A percentile compares a stretch with the other conserved stretches of the same genome.
phyloP scores from a whole-genome alignment of 23 red algal genomes.

The Pyropia yezoensis region DNA sequence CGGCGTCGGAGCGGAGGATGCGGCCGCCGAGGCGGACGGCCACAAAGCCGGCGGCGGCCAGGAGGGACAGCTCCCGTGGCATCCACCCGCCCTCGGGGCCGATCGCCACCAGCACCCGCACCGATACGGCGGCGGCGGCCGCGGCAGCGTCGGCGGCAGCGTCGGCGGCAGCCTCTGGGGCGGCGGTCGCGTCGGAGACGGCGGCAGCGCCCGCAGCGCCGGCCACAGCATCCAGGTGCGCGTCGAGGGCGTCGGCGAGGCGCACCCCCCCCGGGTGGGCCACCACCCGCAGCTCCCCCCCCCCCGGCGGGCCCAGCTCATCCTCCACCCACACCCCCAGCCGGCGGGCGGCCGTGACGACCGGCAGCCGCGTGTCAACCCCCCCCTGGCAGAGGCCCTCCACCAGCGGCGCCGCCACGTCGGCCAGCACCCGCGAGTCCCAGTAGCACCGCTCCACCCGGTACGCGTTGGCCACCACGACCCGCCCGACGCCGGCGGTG shows the following conservation, averaged over 20 bases:
- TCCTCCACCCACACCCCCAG: conserved; percentile 8
- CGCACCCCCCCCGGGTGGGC: conserved; percentile 21
- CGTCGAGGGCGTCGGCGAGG: background rate
- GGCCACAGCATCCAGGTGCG: conserved; percentile 1
- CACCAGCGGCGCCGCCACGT: conserved; percentile 13
- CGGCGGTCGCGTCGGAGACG: conserved; percentile 6
- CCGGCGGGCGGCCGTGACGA: conserved; percentile 19
- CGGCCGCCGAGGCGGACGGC: conserved; percentile 31
- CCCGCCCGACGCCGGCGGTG: conserved; percentile 27
- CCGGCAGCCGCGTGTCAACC: conserved; percentile 24
- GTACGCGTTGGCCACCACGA: conserved; percentile 30
- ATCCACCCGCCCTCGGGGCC: conserved; percentile 77
- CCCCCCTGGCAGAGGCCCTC: conserved; percentile 46
- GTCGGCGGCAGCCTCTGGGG: conserved; percentile 8
- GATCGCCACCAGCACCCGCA: conserved; percentile 34
- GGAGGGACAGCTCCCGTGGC: conserved; percentile 19
- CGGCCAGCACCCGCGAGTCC: conserved; percentile 33
- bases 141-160: background rate
- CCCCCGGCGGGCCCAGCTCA: background rate
- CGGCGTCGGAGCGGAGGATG: conserved; percentile 53
- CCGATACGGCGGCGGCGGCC: too few species aligned
- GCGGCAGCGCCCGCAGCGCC: conserved; percentile 14
- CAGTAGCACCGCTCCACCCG: conserved; percentile 59
- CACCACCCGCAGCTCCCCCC: conserved; percentile 20
- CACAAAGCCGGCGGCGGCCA: conserved; percentile 8